These are phyloP conservation scores for Paecilomyces niveus DNA, from an alignment of 2,329 filamentous ascomycete species.

Conservation along the genomic window DNA sequence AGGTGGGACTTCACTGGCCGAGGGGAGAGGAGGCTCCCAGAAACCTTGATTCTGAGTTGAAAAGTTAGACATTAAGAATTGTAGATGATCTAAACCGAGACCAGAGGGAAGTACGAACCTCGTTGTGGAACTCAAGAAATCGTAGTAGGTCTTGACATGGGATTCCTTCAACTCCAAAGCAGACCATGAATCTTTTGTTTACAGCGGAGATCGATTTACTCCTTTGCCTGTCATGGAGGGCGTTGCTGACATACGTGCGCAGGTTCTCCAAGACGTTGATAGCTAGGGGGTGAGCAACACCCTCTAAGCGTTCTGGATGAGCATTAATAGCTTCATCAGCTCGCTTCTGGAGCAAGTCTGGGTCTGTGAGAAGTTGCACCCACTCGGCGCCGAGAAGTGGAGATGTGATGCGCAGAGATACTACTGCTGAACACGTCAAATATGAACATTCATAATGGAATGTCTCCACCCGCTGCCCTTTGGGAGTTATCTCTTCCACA, in stretches of 20 bases:
- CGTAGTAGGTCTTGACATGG: slow-evolving; percentile 51
- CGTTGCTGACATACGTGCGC: slow-evolving; percentile 54
- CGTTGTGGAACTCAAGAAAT: slow-evolving; percentile 49
- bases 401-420: slow-evolving; percentile 47
- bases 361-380: slow-evolving; percentile 48
- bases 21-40: slow-evolving; percentile 38
- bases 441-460: slow-evolving; percentile 55
- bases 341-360: slow-evolving; percentile 44
- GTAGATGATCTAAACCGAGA: not conserved
- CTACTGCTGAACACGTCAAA: slow-evolving; percentile 45
- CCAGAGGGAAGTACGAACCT: slow-evolving; percentile 25
- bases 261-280: slow-evolving; percentile 52
- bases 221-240: slow-evolving; percentile 43
- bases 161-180: slow-evolving; percentile 51
- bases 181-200: slow-evolving; percentile 59
- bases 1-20: slow-evolving; percentile 24
- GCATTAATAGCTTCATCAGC: slow-evolving; percentile 46
- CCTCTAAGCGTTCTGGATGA: slow-evolving; percentile 49
- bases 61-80: not conserved
- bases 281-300: slow-evolving; percentile 44
- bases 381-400: slow-evolving; percentile 46
- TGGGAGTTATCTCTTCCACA: slow-evolving; percentile 16
- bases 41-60: slow-evolving; percentile 25
- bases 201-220: slow-evolving; percentile 49
- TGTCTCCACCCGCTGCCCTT: slow-evolving; percentile 34